phyloP scores from a whole-genome alignment of 805 yeast species.

The Pichia nanzhaoensis region DNA sequence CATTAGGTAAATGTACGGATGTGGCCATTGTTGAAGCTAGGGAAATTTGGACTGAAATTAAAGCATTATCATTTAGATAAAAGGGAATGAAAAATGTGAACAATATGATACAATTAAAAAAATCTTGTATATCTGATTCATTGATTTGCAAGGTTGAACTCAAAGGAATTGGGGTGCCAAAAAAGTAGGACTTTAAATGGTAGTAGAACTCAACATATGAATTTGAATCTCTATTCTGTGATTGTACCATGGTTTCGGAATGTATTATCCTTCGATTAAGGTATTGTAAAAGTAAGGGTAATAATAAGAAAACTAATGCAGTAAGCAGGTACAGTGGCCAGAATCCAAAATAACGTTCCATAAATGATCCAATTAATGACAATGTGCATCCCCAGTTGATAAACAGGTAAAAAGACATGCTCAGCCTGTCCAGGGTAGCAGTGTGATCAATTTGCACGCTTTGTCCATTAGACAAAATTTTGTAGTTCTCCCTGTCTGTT shows the following conservation, averaged over 20 bases:
- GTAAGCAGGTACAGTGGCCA: constrained; percentile 48
- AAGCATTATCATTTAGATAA: constrained; percentile 39
- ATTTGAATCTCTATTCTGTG: constrained; percentile 2
- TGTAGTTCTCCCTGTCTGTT: constrained; percentile 44
- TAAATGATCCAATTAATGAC: constrained; percentile 41
- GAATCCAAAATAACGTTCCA: constrained; percentile 43
- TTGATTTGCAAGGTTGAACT: constrained; percentile 16
- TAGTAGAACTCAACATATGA: constrained; percentile 17
- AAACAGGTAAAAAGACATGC: constrained; percentile 44
- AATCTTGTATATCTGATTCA: constrained; percentile 36
- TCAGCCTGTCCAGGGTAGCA: constrained; percentile 34
- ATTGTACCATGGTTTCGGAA: constrained; percentile 12
- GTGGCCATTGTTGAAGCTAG: constrained; percentile 47
- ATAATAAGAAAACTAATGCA: constrained; percentile 42
- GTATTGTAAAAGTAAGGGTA: constrained; percentile 39
- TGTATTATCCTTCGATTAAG: constrained; percentile 31
- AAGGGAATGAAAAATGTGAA: constrained; percentile 37
- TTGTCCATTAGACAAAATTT: constrained; percentile 40
- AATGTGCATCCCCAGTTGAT: constrained; percentile 49
- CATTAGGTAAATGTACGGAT: constrained; percentile 46
- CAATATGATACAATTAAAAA: constrained; percentile 38
- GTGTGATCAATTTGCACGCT: constrained; percentile 49
- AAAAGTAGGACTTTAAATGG: constrained; percentile 1
- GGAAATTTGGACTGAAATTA: constrained; percentile 40
- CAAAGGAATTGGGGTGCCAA: constrained; percentile 1